Percentiles rank a stretch among this genome's conserved stretches.
Conservation (phyloP, 108 stramenopile species). For the Pseudonitzschia pungens region DNA sequence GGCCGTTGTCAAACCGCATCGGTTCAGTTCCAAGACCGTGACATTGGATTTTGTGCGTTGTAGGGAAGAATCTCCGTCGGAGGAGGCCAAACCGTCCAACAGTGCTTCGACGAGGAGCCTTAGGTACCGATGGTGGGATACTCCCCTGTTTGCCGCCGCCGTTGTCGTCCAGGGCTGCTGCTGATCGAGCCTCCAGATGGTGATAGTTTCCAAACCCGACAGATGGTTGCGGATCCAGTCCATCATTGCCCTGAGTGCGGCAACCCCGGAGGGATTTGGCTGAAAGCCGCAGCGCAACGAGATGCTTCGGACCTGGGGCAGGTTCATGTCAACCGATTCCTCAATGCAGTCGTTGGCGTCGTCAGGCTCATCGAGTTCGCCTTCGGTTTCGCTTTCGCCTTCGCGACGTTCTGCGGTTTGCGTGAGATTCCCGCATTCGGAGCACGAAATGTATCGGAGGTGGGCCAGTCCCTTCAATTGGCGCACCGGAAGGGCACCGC, state of each 20-base stretch:
- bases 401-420: no score
- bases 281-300: neutral
- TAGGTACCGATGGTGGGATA: neutral
- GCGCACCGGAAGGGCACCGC: neutral
- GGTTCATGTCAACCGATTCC: neutral
- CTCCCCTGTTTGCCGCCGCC: neutral
- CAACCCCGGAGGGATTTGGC: neutral
- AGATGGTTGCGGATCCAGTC: neutral
- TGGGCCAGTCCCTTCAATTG: neutral
- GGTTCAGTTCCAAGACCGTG: neutral
- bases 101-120: neutral
- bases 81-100: neutral
- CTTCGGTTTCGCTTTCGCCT: no score
- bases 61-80: neutral
- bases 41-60: neutral
- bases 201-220: neutral
- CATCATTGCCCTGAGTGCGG: neutral
- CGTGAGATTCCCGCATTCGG: neutral
- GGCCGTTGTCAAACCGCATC: neutral
- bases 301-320: neutral
- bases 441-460: neutral
- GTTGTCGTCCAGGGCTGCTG: neutral
- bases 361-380: no score
- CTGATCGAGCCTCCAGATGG: constrained; percentile 2
- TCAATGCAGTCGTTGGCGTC: neutral